These are phyloP conservation scores for Fusarium poae DNA, from an alignment of 2,329 filamentous ascomycete species.

Conservation along the genomic window DNA sequence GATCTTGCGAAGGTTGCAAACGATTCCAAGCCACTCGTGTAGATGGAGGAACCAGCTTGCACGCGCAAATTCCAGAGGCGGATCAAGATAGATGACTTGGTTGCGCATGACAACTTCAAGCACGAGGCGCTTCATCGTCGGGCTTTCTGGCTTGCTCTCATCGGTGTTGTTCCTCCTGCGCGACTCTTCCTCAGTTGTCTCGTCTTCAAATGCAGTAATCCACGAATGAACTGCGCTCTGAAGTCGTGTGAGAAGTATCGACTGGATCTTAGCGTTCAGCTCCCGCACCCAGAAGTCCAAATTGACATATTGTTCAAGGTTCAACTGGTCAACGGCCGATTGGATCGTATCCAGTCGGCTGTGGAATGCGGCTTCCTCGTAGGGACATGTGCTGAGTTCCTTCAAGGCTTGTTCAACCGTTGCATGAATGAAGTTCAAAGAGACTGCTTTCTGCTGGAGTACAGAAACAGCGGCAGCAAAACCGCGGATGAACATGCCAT, in stretches of 20 bases:
- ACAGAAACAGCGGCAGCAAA: conserved; percentile 89
- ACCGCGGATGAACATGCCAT: conserved; percentile 95
- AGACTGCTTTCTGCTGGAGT: conserved; percentile 87
- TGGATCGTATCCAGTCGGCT: conserved; percentile 87
- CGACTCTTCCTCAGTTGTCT: conserved; percentile 64
- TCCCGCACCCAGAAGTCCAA: conserved; percentile 89
- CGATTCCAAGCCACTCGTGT: conserved; percentile 91
- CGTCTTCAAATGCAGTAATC: conserved; percentile 86
- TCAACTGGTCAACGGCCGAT: conserved; percentile 93
- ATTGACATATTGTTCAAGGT: conserved; percentile 96
- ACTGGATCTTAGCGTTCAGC: conserved; percentile 88
- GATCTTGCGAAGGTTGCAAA: conserved; percentile 93
- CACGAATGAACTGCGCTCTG: conserved; percentile 86
- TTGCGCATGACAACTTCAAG: conserved; percentile 98
- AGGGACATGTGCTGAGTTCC: conserved; percentile 87
- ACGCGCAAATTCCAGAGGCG: conserved; percentile 89
- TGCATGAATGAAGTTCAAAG: conserved; percentile 82
- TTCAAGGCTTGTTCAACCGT: conserved; percentile 83
- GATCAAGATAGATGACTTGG: conserved; percentile 96
- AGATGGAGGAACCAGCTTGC: conserved; percentile 95
- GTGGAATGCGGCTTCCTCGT: conserved; percentile 83
- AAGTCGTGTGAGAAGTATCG: conserved; percentile 83
- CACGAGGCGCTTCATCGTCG: conserved; percentile 78
- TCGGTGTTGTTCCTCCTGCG: conserved; percentile 65
- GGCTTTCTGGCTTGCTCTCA: conserved; percentile 64